Evolutionary conservation across 495 filamentous ascomycete species (phyloP).

Genomic region (Tuber melanosporum): DNA sequence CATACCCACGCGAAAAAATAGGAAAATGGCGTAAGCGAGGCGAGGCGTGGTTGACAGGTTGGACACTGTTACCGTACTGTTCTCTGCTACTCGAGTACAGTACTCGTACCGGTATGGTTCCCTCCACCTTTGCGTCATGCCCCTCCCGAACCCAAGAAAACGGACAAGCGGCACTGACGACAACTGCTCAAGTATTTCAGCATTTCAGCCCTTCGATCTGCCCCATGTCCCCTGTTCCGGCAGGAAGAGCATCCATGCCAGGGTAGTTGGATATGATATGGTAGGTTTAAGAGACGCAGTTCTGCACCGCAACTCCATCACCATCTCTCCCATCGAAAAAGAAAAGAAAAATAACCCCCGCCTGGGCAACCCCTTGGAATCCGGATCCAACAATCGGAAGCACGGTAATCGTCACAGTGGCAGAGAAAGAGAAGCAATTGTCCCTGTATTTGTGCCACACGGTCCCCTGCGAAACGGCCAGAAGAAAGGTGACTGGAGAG

Average conservation of each 20-base stretch:
- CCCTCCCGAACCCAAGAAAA: conserved; percentile 21
- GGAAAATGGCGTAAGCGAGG: not conserved
- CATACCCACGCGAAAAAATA: conserved; percentile 23
- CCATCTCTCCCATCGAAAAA: not conserved
- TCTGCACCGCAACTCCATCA: not conserved
- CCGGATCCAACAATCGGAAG: not conserved
- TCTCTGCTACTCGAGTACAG: too few relatives aligned
- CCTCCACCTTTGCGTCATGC: conserved; percentile 34
- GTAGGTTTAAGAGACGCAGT: not conserved
- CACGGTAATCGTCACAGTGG: not conserved
- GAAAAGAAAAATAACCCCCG: not conserved
- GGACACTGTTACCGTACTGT: not conserved
- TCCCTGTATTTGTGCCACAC: not conserved
- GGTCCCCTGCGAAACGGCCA: not conserved
- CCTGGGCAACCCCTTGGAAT: not conserved
- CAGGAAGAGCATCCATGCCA: not conserved
- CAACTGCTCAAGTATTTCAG: conserved; percentile 20
- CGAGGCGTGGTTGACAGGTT: not conserved
- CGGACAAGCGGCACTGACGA: conserved; percentile 25
- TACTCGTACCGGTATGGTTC: not conserved
- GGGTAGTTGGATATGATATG: too few relatives aligned
- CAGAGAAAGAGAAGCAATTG: not conserved
- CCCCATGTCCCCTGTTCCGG: conserved; percentile 3
- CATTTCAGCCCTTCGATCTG: not conserved
- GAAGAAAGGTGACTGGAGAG: not conserved